Evolutionary conservation across 441 rosid genomes (phyloP).

Genomic region (Dalechampia spathulata): DNA sequence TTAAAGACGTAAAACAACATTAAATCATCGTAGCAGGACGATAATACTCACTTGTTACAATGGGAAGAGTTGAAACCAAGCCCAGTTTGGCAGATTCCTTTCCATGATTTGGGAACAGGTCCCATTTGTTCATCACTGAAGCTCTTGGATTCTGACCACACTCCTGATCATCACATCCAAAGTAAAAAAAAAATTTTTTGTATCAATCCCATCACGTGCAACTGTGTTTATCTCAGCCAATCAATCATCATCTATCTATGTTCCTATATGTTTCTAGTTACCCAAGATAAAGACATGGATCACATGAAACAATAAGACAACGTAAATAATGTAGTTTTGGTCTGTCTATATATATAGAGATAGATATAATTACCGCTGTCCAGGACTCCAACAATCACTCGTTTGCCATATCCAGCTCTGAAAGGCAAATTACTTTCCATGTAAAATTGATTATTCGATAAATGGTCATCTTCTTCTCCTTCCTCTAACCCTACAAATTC

Average conservation of each 20-base stretch:
- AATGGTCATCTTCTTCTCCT: background rate
- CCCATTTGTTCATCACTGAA: conserved; percentile 71
- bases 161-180: conserved; percentile 42
- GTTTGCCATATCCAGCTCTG: conserved; percentile 53
- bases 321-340: no score
- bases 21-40: no score
- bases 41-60: conserved; percentile 59
- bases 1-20: no score
- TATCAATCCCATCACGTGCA: no score
- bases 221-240: no score
- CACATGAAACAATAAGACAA: no score
- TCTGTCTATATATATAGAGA: no score
- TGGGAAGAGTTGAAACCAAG: conserved; percentile 46
- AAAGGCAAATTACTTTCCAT: conserved; percentile 26
- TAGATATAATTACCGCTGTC: conserved; percentile 83
- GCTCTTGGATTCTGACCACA: conserved; percentile 87
- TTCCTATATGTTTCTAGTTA: no score
- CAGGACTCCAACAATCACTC: conserved; percentile 55
- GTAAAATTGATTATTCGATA: background rate
- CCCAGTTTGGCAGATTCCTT: conserved; percentile 75
- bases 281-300: no score
- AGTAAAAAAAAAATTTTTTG: no score
- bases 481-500: conserved; percentile 59
- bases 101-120: conserved; percentile 71
- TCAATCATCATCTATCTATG: no score